Base-by-base conservation (phyloP, 2,329 filamentous ascomycete genomes). In the Thelonectria discophora region DNA sequence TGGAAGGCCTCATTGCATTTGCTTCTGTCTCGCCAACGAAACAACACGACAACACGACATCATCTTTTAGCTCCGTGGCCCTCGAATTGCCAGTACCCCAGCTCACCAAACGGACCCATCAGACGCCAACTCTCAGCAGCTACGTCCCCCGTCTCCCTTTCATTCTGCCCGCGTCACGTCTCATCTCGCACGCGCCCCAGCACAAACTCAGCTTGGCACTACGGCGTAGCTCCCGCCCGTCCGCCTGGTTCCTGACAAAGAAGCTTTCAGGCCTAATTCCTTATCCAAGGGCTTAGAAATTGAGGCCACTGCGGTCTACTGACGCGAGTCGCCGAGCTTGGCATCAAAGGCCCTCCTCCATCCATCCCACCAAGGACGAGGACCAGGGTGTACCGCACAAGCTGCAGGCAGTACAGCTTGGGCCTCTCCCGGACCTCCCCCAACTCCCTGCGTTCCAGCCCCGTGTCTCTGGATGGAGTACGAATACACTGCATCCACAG, bases 311-410 rank as follows among this genome's bases (percentile, higher is more conserved):
- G 52, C 45, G 37, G n/a, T 51, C 45, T 56, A 45, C 51, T 64
- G 45, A 60, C 42, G 30, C 49, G 49, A 59, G 43, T 63, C 57
- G 49, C 55, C 50, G 37, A 54, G 39, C 37, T 55, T 21, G 53
- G 34, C 21, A 39, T 37, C 13, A 60, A 17, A 32, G 30, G 40
- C 30, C 40, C 39, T 20, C 47, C 18, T n/a, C 17, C 49, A n/a
- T 37, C 49, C 20, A 59, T 32, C 20, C 45, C 46, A 45, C 43
- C 40, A 43, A 30, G 18, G 45, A 34, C 34, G 47, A 50, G 42
- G 37, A 40, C 47, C 42, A 39, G 47, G 55, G 55, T 57, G 46
- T 51, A 30, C 27, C 27, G 27, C 27, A 30, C 27, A 30, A 30
- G 27, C 27, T 30, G 27, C 27, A 30, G 27, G 20, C 45, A 42